These are phyloP conservation scores for Pseudozyma thailandica DNA, from an alignment of 1,284 basidiomycete species.

Conservation along the genomic window DNA sequence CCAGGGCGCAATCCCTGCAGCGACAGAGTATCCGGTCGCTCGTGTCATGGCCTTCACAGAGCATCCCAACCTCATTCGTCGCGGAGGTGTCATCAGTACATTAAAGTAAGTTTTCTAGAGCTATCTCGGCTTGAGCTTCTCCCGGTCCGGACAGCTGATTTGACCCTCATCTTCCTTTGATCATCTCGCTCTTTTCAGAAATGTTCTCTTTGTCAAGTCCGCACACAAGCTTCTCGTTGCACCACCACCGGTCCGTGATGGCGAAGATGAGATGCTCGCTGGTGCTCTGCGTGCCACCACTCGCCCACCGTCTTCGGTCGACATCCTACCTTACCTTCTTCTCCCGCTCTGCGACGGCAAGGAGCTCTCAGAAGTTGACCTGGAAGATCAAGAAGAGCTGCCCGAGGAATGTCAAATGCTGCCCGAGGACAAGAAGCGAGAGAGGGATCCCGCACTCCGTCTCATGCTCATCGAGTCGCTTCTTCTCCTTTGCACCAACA, in stretches of 20 bases:
- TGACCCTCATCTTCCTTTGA: not conserved
- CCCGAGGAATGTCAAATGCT: constrained; percentile 88
- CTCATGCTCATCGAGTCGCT: constrained; percentile 89
- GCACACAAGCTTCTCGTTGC: constrained; percentile 62
- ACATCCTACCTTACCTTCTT: constrained; percentile 73
- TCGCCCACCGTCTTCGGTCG: constrained; percentile 59
- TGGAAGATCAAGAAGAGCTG: constrained; percentile 86
- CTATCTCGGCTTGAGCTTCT: not conserved
- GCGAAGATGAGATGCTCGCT: constrained; percentile 46
- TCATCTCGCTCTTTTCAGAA: constrained; percentile 10
- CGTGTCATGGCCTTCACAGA: constrained; percentile 66
- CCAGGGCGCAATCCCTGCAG: constrained; percentile 27
- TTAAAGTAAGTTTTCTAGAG: constrained; percentile 51
- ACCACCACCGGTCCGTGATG: constrained; percentile 49
- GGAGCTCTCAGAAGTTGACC: constrained; percentile 71
- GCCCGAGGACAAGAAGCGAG: constrained; percentile 83
- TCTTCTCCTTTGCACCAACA: constrained; percentile 85
- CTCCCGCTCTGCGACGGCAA: constrained; percentile 93
- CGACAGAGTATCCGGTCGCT: constrained; percentile 62
- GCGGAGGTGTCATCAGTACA: constrained; percentile 65
- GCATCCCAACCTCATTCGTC: constrained; percentile 65
- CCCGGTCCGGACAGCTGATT: not conserved
- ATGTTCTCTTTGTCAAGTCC: constrained; percentile 64
- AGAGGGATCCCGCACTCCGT: constrained; percentile 81
- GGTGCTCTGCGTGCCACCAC: constrained; percentile 50